Base-by-base conservation (phyloP, 352 stramenopile genomes). In the Phytopythium ostracodes region DNA sequence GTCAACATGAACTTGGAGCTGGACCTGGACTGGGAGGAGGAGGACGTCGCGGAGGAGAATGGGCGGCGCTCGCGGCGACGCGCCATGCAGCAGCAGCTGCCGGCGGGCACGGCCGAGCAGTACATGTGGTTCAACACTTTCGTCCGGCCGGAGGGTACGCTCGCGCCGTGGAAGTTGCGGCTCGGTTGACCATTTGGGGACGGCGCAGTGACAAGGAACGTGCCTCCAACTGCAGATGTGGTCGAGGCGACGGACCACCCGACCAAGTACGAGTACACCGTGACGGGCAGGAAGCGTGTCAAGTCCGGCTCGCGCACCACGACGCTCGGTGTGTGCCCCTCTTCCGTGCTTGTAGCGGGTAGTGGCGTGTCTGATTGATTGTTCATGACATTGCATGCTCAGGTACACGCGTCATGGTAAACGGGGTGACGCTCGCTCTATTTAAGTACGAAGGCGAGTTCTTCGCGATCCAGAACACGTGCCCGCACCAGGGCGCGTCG, bases 391-490 rank as follows among this genome's bases (percentile, higher is more conserved):
- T 57, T 42, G 42, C 12, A 20, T 6, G 20, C 24, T 15, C 58
- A 91, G 86, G 86, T 18, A 85, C 64, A 4, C 88, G 84, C 55
- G 71, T 76, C 22, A 52, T 66, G 1, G 66, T 94, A 54, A 95
- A 95, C 43, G 87, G 84, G 40, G 77, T 78, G 47, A 64, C 70
- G 4, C 71, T 96, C 58, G 87, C 81, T n/a, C 87, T 96, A 67
- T 94, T 94, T 68, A 90, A 90, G 71, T 81, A 92, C 51, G 63
- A 79, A 25, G 74, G 71, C 1, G 65, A 74, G 43, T 77, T 93
- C 25, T 92, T 87, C 58, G 84, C 84, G 31, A 86, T 96, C 56
- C 76, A 92, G 63, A 76, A 96, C 46, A 68, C 73, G 7, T 96
- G 87, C 57, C 87, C 87, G 14, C 87, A 96, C 53, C 83, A 92